Conservation (phyloP, 1,284 basidiomycete species). For the Marasmius oreades region DNA sequence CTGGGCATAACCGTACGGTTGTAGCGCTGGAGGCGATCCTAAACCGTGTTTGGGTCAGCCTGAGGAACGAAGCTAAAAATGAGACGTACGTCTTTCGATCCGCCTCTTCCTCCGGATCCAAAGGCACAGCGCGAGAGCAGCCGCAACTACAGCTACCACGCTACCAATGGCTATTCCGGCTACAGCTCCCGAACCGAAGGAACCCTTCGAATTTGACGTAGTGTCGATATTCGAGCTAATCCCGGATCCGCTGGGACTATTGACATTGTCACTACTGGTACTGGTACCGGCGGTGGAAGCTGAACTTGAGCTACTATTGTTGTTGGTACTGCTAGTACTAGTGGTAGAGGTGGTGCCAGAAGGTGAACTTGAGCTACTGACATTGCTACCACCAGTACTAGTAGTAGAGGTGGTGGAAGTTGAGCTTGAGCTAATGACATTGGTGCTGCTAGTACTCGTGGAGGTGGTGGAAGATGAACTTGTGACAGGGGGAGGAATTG, state of each 20-base stretch:
- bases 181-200: constrained; percentile 14
- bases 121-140: constrained; percentile 5
- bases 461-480: no score
- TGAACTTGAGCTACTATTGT: not conserved
- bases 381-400: no score
- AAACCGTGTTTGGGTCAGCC: not conserved
- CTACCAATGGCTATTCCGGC: constrained; percentile 19
- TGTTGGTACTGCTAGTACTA: not conserved
- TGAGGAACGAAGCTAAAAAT: not conserved
- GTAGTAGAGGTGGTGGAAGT: no score
- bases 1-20: no score
- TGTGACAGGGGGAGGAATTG: constrained; percentile 5
- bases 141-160: constrained; percentile 4
- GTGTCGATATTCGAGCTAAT: not conserved
- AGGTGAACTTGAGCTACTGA: no score
- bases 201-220: not conserved
- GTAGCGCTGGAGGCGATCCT: no score
- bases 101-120: constrained; percentile 5
- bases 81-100: not conserved
- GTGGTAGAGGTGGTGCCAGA: no score
- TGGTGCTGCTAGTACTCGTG: not conserved
- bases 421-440: not conserved
- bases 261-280: not conserved
- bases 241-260: not conserved
- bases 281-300: no score